phyloP scores from a whole-genome alignment of 305 asterid genomes.

The Plantago coronopus region DNA sequence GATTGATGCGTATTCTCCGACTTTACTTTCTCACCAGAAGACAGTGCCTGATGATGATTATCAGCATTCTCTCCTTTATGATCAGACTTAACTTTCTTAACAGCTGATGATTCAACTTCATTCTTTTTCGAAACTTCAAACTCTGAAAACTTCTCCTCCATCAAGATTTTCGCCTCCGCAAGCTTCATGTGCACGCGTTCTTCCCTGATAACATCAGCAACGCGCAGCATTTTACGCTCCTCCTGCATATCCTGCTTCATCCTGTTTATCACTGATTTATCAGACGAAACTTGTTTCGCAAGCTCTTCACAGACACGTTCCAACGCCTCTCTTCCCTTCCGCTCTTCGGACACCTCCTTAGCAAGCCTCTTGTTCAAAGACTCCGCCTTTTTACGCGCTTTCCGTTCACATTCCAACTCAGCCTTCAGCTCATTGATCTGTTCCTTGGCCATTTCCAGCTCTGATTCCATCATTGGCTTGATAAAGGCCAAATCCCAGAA shows the following conservation, averaged over 20 bases:
- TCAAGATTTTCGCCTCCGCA: slow-evolving; percentile 48
- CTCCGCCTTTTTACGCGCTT: slow-evolving; percentile 47
- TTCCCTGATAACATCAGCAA: slow-evolving; percentile 71
- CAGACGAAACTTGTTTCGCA: slow-evolving; percentile 35
- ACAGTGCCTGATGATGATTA: not conserved
- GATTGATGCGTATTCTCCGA: slow-evolving; percentile 26
- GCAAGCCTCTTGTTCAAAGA: slow-evolving; percentile 40
- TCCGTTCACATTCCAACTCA: slow-evolving; percentile 46
- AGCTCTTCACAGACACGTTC: slow-evolving; percentile 51
- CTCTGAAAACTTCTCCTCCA: slow-evolving; percentile 57
- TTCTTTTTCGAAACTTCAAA: slow-evolving; percentile 26
- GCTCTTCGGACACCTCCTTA: slow-evolving; percentile 48
- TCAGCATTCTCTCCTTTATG: not conserved
- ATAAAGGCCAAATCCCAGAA: slow-evolving; percentile 70
- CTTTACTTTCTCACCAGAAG: slow-evolving; percentile 26
- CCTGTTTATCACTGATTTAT: slow-evolving; percentile 33
- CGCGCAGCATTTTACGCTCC: slow-evolving; percentile 68
- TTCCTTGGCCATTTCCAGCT: slow-evolving; percentile 41
- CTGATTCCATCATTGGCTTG: slow-evolving; percentile 59
- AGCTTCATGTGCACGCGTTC: slow-evolving; percentile 89
- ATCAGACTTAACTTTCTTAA: slow-evolving; percentile 1
- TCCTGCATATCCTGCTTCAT: slow-evolving; percentile 61
- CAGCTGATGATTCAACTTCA: slow-evolving; percentile 8
- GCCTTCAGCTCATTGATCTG: slow-evolving; percentile 39
- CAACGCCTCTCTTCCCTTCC: slow-evolving; percentile 47